Conservation (phyloP, 2,329 filamentous ascomycete genomes). For the Trichocomaceae sp. region DNA sequence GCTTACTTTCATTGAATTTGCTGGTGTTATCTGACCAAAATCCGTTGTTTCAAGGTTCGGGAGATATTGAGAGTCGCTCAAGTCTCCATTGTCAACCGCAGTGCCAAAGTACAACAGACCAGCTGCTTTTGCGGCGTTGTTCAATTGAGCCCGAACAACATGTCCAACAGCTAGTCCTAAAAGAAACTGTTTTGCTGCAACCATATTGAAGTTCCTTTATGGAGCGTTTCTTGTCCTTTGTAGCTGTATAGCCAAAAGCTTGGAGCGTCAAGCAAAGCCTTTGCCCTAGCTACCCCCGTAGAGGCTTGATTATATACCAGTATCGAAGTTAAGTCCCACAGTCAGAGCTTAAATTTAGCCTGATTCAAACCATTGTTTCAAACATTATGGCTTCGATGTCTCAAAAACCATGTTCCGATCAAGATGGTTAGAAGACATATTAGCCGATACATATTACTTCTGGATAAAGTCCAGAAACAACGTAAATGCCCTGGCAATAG, state of each 20-base stretch:
- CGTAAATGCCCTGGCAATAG: not conserved
- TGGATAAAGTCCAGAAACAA: not conserved
- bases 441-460: not conserved
- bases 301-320: not conserved
- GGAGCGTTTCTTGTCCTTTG: not conserved
- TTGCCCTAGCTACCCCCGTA: no score
- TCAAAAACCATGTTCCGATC: not conserved
- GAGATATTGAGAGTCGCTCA: slow-evolving; percentile 50
- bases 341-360: not conserved
- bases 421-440: no score
- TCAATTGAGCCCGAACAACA: slow-evolving; percentile 1
- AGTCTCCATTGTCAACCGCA: slow-evolving; percentile 52
- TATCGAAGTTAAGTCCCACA: not conserved
- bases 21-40: slow-evolving; percentile 60
- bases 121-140: slow-evolving; percentile 44
- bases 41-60: slow-evolving; percentile 54
- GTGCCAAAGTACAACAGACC: slow-evolving; percentile 53
- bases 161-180: not conserved
- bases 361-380: not conserved
- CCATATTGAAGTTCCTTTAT: not conserved
- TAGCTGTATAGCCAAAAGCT: not conserved
- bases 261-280: not conserved
- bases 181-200: not conserved
- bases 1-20: slow-evolving; percentile 52
- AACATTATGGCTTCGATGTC: not conserved